Base-by-base conservation (phyloP, 163 green algal species). In the Trebouxia gelatinosa region DNA sequence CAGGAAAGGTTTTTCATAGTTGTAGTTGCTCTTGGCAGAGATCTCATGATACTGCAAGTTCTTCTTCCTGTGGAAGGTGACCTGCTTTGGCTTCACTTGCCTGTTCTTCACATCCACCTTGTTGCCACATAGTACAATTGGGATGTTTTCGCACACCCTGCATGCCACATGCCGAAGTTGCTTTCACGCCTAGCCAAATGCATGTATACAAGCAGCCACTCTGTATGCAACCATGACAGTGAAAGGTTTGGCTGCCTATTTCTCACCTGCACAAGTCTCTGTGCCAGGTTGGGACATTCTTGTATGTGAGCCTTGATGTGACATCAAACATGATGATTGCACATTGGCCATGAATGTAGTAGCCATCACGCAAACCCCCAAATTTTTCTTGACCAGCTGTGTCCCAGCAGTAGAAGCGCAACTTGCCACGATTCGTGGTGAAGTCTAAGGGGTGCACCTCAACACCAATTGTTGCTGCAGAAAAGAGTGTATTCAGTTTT, bases 271-370 rank as follows among this genome's bases (percentile, higher is more conserved):
- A 98, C n/a, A 99, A 87, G 82, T 99, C 96, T 37, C 96, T 90
- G 87, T 99, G 95, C 96, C 96, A 99, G 23, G 94, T 98, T 66
- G 96, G 96, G 26, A 99, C 95, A 84, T 98, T 99, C 92, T 99
- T 99, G 90, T 99, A 99, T 37, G 96, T 99, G 64, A 98, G 89
- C 50, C 96, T 91, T 17, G 92, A 98, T 3, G 96, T 99, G 29
- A 99, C 96, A 84, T 99, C 96, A 89, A 99, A 99, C 96, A 99
- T 99, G 88, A 99, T 99, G 91, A 99, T 99, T 19, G 96, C 96
- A 84, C 96, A 99, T 87, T 99, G 93, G 23, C 95, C 96, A 85
- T 99, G 94, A 77, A 99, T 99, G 88, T 98, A 99, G 86, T 99
- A 99, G 7, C 96, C 96, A 85, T 99, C 96, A 40, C 96, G 92